Base-by-base conservation (phyloP, 768 basidiomycete species). In the Leccinum ochraceum region DNA sequence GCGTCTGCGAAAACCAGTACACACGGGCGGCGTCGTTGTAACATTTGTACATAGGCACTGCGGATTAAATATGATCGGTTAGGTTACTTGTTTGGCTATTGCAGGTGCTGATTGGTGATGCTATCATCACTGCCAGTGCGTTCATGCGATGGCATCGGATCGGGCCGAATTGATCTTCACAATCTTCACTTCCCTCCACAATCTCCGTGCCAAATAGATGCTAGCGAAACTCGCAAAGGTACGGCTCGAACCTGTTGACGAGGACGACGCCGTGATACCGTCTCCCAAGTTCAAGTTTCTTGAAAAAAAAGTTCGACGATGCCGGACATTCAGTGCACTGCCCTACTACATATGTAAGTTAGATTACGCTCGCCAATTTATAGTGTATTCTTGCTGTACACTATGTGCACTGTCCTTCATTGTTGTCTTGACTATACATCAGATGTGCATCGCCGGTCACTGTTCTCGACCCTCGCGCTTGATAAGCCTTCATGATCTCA, bases 11-110 rank as follows among this genome's bases (percentile, higher is more conserved):
- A 36, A 36, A 36, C 34, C 34, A 36, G 34, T 36, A 36, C 34
- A 36, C 34, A 36, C 34, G 11, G 11, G 10, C 32, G 32, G 32
- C 10, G 34, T 11, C 34, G 11, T 36, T 36, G 34, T 36, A 6
- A 36, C 34, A 0, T 36, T 36, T 36, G 34, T 36, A 2, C 11
- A 32, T 32, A 34, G 34, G 34, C 34, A 36, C 34, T 36, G 34
- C 34, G 34, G 34, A 36, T 75, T 94, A 39, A 94, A 92, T 75
- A 88, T 92, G 89, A 90, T 91, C 90, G 54, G 58, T 86, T 4
- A 32, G 39, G 17, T 11, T 17, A 42, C n/a, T 54, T 6, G 22
- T 24, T 54, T 3, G 6, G 34, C 34, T 37, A 39, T 50, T 11
- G 44, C 14, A 30, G 14, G 28, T 34, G 16, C 62, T 70, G 48